These are phyloP conservation scores for Lathyrus oleraceus DNA, from an alignment of 306 rosid species.

Conservation along the genomic window DNA sequence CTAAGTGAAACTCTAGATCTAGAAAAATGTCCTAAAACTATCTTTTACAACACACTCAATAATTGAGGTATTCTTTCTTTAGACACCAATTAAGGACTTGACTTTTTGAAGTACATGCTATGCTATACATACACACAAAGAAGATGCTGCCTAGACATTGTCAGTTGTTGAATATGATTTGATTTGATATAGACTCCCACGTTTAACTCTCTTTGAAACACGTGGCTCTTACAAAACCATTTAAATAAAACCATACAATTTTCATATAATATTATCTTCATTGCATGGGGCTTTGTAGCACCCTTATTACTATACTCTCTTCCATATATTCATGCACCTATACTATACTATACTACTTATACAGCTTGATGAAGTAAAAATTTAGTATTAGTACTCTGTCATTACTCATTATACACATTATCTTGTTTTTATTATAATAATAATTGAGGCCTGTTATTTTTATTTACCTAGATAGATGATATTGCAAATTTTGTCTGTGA, in stretches of 20 bases:
- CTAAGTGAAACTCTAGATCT: neutral
- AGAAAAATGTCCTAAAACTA: neutral
- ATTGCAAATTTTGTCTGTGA: neutral
- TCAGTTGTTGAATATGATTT: constrained; percentile 3
- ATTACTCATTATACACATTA: neutral
- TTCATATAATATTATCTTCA: neutral
- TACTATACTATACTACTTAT: no score
- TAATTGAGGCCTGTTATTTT: no score
- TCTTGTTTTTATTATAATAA: no score
- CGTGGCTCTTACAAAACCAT: neutral
- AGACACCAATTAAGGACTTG: neutral
- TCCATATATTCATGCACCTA: constrained; percentile 1
- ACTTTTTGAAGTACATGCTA: neutral
- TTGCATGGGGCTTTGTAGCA: neutral
- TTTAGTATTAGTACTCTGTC: neutral
- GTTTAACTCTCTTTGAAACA: neutral
- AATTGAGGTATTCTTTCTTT: neutral
- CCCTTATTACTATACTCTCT: neutral
- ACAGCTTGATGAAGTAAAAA: neutral
- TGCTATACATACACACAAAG: neutral
- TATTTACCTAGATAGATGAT: neutral
- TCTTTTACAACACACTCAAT: neutral
- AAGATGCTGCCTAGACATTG: neutral
- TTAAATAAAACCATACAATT: neutral
- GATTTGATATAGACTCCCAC: neutral